Evolutionary conservation across 192 early-diverging fungal species (phyloP), one percentile per base, ranked within the genome.

Genomic region (Coemansia sp.): DNA sequence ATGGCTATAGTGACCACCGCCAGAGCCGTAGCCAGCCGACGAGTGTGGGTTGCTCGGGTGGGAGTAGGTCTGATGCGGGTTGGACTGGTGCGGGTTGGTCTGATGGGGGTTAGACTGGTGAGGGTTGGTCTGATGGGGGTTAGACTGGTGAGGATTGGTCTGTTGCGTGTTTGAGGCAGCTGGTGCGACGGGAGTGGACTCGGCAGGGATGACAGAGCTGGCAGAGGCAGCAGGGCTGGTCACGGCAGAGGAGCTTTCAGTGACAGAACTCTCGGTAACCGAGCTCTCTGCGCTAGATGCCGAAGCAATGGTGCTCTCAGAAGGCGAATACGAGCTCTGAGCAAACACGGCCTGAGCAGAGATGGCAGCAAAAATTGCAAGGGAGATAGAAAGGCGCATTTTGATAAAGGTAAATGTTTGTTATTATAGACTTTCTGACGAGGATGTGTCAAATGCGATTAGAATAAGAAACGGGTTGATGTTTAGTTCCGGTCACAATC

Each of bases 381-480:
- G 42, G 24, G 74, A 70, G 39, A 68, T 60, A 30, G 60, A 39
- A 47, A 47, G 46, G 47, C 72, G 72, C 72, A 74, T 74, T 69
- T 58, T 51, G 30, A 58, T 42, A 34, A 18, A 32, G 28, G 16
- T 11, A 32, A 46, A 25, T n/a, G 18, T 6, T 55, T 25, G 54
- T 11, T 28, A 20, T 10, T 30, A 55, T 29, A 29, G 32, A 7
- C 25, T 19, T 39, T 45, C 22, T 30, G 20, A 58, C 56, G 11
- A 32, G 56, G 22, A 58, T 58, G 35, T 35, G 34, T 48, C 47
- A 6, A 18, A 35, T 35, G 34, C 34, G 34, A 35, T 35, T 35
- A 35, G 34, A 35, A 60, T 19, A 10, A n/a, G n/a, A 14, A 60
- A 11, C 22, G 22, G 34, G 55, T 32, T 51, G 46, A 19, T 45